These are phyloP conservation scores for Artemisia annua DNA, from an alignment of 129 eudicot species.

Conservation along the genomic window DNA sequence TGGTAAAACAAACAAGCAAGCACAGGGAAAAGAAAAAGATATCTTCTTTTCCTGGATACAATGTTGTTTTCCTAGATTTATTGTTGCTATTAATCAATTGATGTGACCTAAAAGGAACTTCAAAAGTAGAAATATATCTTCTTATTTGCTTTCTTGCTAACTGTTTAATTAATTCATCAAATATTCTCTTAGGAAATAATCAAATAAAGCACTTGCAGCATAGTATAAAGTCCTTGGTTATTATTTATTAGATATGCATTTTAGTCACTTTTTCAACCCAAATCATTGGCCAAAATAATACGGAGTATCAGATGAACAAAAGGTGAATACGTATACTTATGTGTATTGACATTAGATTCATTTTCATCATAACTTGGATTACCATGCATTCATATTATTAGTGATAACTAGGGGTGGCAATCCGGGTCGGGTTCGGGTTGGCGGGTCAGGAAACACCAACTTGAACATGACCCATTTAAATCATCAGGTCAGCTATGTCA, in stretches of 20 bases:
- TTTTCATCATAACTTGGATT: not conserved
- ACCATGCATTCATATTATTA: not conserved
- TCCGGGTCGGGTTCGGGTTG: no score
- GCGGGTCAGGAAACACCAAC: no score
- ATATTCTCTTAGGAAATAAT: no score
- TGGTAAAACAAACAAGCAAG: slow-evolving; percentile 20
- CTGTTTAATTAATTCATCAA: slow-evolving; percentile 4
- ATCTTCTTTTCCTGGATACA: slow-evolving; percentile 10
- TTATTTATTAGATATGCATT: not conserved
- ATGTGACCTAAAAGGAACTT: slow-evolving; percentile 26
- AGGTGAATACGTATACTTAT: no score
- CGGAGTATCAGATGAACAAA: no score
- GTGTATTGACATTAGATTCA: no score
- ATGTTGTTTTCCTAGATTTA: slow-evolving; percentile 11
- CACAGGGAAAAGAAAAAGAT: slow-evolving; percentile 30
- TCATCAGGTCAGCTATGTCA: no score
- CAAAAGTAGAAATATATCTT: slow-evolving; percentile 25
- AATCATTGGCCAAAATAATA: not conserved
- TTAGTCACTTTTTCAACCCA: not conserved
- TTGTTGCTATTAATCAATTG: slow-evolving; percentile 17
- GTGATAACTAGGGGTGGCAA: no score
- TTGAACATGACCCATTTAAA: no score
- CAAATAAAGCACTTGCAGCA: not conserved
- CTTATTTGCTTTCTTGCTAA: slow-evolving; percentile 15
- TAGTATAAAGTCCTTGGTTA: slow-evolving; percentile 19